phyloP scores from a whole-genome alignment of 2,329 filamentous ascomycete species.

The Pestalotiopsis sp. region DNA sequence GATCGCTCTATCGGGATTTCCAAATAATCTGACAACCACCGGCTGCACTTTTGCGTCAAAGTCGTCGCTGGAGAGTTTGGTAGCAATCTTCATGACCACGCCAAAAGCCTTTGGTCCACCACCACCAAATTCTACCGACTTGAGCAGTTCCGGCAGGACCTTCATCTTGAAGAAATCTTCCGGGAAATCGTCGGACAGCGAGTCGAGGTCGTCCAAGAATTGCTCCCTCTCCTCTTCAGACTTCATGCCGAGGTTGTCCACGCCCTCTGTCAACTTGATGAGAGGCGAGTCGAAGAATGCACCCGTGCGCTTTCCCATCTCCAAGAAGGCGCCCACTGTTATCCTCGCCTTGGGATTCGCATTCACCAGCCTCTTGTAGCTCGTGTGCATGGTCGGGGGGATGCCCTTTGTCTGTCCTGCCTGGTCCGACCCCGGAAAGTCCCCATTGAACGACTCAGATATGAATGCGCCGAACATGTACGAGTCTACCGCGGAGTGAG shows the following conservation, averaged over 20 bases:
- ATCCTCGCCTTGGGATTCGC: constrained; percentile 86
- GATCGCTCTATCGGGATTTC: constrained; percentile 87
- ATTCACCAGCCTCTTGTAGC: constrained; percentile 87
- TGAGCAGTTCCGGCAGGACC: constrained; percentile 90
- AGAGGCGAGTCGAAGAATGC: constrained; percentile 92
- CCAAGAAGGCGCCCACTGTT: constrained; percentile 81
- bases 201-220: constrained; percentile 84
- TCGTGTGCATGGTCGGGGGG: constrained; percentile 83
- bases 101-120: constrained; percentile 88
- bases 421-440: constrained; percentile 75
- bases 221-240: constrained; percentile 78
- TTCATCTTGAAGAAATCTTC: constrained; percentile 99
- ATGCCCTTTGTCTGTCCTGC: constrained; percentile 83
- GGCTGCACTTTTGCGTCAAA: constrained; percentile 84
- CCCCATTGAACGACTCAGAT: constrained; percentile 89
- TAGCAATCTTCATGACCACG: constrained; percentile 86
- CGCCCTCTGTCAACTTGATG: constrained; percentile 88
- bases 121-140: constrained; percentile 97
- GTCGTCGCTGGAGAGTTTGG: constrained; percentile 85
- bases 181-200: constrained; percentile 88
- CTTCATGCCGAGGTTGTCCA: constrained; percentile 91
- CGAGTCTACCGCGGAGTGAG: constrained; percentile 79
- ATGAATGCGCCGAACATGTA: constrained; percentile 84
- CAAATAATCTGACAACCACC: constrained; percentile 82
- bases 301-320: constrained; percentile 79